Base-by-base conservation (phyloP, 108 stramenopile genomes). In the Cyclotella atomus region DNA sequence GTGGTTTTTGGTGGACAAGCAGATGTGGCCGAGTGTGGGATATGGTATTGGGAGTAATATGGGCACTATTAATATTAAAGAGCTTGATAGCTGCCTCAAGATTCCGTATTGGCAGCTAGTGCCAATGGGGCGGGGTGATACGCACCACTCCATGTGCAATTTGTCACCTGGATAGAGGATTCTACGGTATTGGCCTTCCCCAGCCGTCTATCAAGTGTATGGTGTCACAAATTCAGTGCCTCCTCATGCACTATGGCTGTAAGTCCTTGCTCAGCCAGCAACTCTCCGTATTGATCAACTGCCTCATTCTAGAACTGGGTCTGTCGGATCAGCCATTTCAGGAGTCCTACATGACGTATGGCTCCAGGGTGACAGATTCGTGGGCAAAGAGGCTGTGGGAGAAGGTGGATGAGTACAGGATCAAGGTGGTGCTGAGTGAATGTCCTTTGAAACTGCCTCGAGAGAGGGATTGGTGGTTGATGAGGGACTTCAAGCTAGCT, bases 161-260 rank as follows among this genome's bases (percentile, higher is more conserved):
- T 4, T 5, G 54, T 3, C 27, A 55, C 2, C 27, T 55, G 5
- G 25, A 29, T 6, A 28, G 54, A 6, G 54, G 54, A 28, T 55
- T 55, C 47, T 49, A 49, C n/a, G 47, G 47, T 19, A n/a, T 49
- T 19, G 47, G 47, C 47, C n/a, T 10, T 4, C 47, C 47, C 4
- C 47, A 49, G 4, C 4, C 4, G 9, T 9, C 16, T 9, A 49
- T 49, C 9, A 17, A 49, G n/a, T 24, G 54, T 21, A 32, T 41
- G 7, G 36, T 20, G 2, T 8, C 3, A 19, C 38, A 36, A 36
- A 5, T 36, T 21, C 34, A 19, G 34, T 19, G 21, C 3, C 38
- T 61, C 2, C 60, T 61, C 16, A 36, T 41, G 60, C 59, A 71
- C 59, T 71, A 61, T 19, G 59, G 70, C n/a, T 69, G 54, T n/a